phyloP scores from a whole-genome alignment of 2,329 filamentous ascomycete genomes.

The Penicillium sp. region DNA sequence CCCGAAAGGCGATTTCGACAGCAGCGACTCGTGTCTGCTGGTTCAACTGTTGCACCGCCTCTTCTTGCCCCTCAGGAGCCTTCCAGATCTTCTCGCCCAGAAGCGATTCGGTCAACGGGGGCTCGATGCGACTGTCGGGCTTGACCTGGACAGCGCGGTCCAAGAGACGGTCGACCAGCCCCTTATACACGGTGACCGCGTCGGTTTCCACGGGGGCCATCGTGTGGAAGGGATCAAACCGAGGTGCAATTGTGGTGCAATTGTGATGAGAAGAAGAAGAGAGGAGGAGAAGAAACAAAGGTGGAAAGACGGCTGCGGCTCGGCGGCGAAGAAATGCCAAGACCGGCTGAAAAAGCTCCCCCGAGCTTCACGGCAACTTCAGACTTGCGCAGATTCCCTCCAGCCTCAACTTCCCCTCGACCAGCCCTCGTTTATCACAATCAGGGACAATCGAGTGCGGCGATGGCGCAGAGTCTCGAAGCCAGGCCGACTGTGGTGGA shows the following conservation, averaged over 20 bases:
- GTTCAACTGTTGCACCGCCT: slow-evolving; percentile 42
- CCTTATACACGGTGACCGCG: slow-evolving; percentile 51
- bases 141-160: slow-evolving; percentile 64
- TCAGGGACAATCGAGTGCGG: slow-evolving; percentile 46
- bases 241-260: slow-evolving; percentile 11
- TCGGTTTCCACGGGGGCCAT: slow-evolving; percentile 41
- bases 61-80: slow-evolving; percentile 36
- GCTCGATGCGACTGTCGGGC: slow-evolving; percentile 67
- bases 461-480: slow-evolving; percentile 63
- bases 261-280: background rate
- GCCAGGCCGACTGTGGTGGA: slow-evolving; percentile 48
- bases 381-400: slow-evolving; percentile 33
- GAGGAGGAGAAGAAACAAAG: slow-evolving; percentile 10
- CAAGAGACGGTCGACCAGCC: slow-evolving; percentile 63
- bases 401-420: slow-evolving; percentile 27
- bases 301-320: slow-evolving; percentile 31
- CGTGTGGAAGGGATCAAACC: slow-evolving; percentile 11
- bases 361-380: slow-evolving; percentile 32
- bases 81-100: slow-evolving; percentile 45
- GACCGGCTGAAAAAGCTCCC: slow-evolving; percentile 35
- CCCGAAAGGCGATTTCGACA: slow-evolving; percentile 81
- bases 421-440: slow-evolving; percentile 19
- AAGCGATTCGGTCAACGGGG: slow-evolving; percentile 72
- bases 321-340: slow-evolving; percentile 33
- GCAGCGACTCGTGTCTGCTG: slow-evolving; percentile 66